These are phyloP conservation scores for Ceraceosorus guamensis DNA, from an alignment of 1,284 basidiomycete genomes.

Conservation along the genomic window DNA sequence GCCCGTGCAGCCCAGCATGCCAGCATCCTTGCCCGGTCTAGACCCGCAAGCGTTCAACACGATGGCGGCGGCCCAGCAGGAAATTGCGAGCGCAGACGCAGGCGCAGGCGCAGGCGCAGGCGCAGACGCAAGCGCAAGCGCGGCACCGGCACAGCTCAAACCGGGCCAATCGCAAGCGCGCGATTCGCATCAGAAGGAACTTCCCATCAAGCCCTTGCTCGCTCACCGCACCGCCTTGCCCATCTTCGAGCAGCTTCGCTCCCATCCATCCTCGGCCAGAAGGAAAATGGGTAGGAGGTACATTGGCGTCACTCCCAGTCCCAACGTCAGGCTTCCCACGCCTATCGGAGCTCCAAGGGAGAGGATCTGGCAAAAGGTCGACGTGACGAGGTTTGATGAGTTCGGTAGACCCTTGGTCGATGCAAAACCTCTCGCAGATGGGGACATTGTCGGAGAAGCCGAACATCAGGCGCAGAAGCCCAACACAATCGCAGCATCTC, in stretches of 20 bases:
- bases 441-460: no score
- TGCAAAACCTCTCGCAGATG: no score
- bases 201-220: no score
- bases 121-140: no score
- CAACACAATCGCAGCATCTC: no score
- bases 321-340: neutral
- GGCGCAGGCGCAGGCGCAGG: no score
- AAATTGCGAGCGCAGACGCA: slow-evolving; percentile 1
- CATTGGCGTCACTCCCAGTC: slow-evolving; percentile 33
- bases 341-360: slow-evolving; percentile 4
- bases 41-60: slow-evolving; percentile 17
- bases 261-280: slow-evolving; percentile 36
- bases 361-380: neutral
- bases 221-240: slow-evolving; percentile 8
- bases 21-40: slow-evolving; percentile 9
- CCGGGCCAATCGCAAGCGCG: no score
- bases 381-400: no score
- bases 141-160: no score
- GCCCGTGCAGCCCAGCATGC: neutral
- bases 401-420: no score
- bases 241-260: slow-evolving; percentile 14
- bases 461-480: no score
- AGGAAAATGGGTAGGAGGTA: slow-evolving; percentile 29
- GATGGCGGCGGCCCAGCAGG: neutral
- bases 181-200: no score